Evolutionary conservation across 495 filamentous ascomycete genomes (phyloP), one percentile per base, ranked within the genome.

Genomic region (Penicillium cosmopolitanum): DNA sequence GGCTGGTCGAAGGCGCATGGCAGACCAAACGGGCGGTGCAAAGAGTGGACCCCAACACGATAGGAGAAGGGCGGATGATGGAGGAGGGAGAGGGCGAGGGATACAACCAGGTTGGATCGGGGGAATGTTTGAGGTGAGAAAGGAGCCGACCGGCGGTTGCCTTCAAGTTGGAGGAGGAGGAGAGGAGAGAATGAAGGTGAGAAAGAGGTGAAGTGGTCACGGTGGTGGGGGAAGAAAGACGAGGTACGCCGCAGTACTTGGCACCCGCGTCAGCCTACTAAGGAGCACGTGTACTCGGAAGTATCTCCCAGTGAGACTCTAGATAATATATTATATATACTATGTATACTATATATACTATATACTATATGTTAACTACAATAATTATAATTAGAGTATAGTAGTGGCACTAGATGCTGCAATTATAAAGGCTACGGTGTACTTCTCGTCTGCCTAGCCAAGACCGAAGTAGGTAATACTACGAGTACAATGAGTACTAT

Each of bases 121-220:
- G 42, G 35, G 51, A 34, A 40, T 43, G 19, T 36, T 52, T 50
- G 58, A n/a, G n/a, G n/a, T n/a, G 57, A 16, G 23, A 65, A 62
- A 65, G 60, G 60, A 62, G 60, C 59, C 60, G 67, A 67, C 64
- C 59, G 67, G 67, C 67, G 67, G 65, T 68, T 68, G 67, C 67
- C 65, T 70, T 68, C n/a, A n/a, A n/a, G n/a, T 50, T 35, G 53
- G 56, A 55, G 55, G 54, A 65, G 23, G 58, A 59, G 56, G 51
- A 55, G 40, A 38, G 53, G 15, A 47, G 59, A 43, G 56, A 57
- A 8, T 38, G 35, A 12, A 15, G 13, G 35, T 38, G 35, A 38
- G 35, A 38, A 38, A 13, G 35, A 15, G 35, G 9, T 28, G 25
- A 28, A 28, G 25, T 28, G 25, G 25, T 28, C 4, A 3, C 2